Base-by-base conservation (phyloP, 148 eudicot genomes). In the Rhododendron ferrugineum region DNA sequence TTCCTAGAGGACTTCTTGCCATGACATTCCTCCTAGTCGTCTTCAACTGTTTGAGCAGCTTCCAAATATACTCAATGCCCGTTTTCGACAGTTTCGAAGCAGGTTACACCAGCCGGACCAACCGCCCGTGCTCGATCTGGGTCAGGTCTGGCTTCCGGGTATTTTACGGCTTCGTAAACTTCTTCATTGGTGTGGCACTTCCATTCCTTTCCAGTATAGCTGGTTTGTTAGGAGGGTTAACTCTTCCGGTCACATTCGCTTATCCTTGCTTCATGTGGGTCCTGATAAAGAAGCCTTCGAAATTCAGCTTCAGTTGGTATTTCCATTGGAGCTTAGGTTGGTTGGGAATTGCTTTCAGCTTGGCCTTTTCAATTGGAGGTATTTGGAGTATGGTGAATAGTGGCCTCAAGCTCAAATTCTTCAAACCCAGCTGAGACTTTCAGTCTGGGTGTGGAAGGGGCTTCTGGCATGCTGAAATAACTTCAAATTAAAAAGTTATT, bases 191-290 rank as follows among this genome's bases (percentile, higher is more conserved):
- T 0, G 99, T 97, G 44, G 98, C 99, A 11, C 92, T 97, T 34
- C 99, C 99, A 6, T 97, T 97, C 87, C 90, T 97, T 36, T 93
- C 99, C 0, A 97, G 99, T 85, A 93, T 97, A 68, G 99, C 99
- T 1, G 99, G 99, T 44, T 84, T 97, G 42, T 82, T 97, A 26
- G 99, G 99, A 80, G 99, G 99, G 64, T 92, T 97, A 16, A 97
- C 99, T 2, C 93, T 97, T 20, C 99, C 99, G 0, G 99, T 97
- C 74, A 97, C 99, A 15, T 97, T 97, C 46, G 99, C 99, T 0
- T 97, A 97, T 88, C 99, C 99, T 49, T 95, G 99, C 89, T 97
- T 97, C 93, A 97, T 97, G 99, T 97, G 99, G 99, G 96, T 94
- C 72, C 93, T 97, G 70, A 92, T 97, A 40, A 97, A 97, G 56